Evolutionary conservation across 2,329 filamentous ascomycete species (phyloP), one percentile per base, ranked within the genome.

Genomic region (Tolypocladium inflatum): DNA sequence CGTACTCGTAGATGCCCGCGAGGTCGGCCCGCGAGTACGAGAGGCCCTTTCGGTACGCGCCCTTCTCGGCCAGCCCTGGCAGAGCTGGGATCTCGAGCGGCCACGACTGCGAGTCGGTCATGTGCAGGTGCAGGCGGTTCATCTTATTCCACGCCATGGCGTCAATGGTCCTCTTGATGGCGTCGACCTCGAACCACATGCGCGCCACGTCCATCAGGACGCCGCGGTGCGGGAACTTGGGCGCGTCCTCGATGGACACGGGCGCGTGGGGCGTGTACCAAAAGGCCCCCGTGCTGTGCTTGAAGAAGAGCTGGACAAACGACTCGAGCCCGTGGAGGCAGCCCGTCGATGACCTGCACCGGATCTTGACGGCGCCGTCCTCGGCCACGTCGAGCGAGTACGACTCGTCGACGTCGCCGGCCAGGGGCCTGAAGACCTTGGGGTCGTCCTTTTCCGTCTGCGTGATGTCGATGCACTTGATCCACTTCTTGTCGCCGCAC

Each of bases 41-140:
- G 55, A 89, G 76, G 52, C 81, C 82, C 21, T 79, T 76, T 30
- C 79, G 78, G 68, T 95, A 95, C 1, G 90, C 87, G 41, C 90
- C 91, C 69, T 90, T 86, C 56, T 78, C 72, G 3, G 90, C 80
- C 2, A 96, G 77, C 59, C 87, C 81, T 4, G 91, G 70, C 61
- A 96, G 73, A 2, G 87, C 73, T 1, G 89, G 88, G 55, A 96
- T 86, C 63, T 91, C 89, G 30, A 96, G 77, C 0, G 91, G 91
- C 88, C 90, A 95, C 4, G 89, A 89, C 71, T 95, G 90, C 19
- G 87, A 85, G 71, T 95, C 90, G 5, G 89, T 94, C 58, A 87
- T 80, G 75, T 95, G 90, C 57, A 93, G 76, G 72, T 94, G 90
- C 58, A 95, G 79, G 7, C 85, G 80, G 73, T 94, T 94, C 78